Percentiles rank a stretch among this genome's conserved stretches.
phyloP scores from a whole-genome alignment of 2,329 filamentous ascomycete genomes.

The Venturia aucupariae region DNA sequence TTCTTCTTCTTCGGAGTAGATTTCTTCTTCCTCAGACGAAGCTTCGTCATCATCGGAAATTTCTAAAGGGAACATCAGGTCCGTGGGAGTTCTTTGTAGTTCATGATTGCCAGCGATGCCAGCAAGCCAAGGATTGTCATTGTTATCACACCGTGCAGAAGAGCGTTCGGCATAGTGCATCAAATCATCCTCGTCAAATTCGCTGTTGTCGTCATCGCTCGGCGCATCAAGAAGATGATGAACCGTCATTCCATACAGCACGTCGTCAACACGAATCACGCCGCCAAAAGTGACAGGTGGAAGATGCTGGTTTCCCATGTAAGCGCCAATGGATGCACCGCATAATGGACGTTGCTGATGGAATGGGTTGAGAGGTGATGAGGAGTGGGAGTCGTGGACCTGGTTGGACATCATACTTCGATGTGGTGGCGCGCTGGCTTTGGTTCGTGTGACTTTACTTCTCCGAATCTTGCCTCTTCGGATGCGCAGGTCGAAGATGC shows the following conservation, averaged over 20 bases:
- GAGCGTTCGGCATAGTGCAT: conserved; percentile 33
- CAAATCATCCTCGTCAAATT: conserved; percentile 30
- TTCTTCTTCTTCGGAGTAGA: conserved; percentile 21
- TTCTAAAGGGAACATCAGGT: conserved; percentile 37
- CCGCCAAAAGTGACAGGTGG: conserved; percentile 89
- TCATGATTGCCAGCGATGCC: conserved; percentile 16
- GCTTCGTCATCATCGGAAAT: conserved; percentile 44
- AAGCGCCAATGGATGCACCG: conserved; percentile 88
- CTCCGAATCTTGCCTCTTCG: conserved; percentile 59
- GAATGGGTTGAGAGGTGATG: conserved; percentile 53
- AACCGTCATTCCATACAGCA: conserved; percentile 87
- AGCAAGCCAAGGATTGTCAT: conserved; percentile 24
- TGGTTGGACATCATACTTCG: conserved; percentile 30
- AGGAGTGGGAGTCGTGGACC: conserved; percentile 27
- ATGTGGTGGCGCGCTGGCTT: conserved; percentile 24
- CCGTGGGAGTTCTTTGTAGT: conserved; percentile 20
- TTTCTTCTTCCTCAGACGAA: conserved; percentile 26
- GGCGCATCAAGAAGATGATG: conserved; percentile 83
- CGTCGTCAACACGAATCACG: conserved; percentile 72
- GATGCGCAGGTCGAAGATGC: conserved; percentile 59
- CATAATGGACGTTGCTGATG: conserved; percentile 73
- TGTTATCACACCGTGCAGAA: conserved; percentile 27
- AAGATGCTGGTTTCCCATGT: conserved; percentile 73
- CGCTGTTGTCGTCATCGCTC: conserved; percentile 44
- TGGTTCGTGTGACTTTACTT: conserved; percentile 41